Percentiles rank a stretch among this genome's conserved stretches.
Evolutionary conservation across 805 yeast genomes (phyloP).

Genomic region (Deakozyma indianensis): DNA sequence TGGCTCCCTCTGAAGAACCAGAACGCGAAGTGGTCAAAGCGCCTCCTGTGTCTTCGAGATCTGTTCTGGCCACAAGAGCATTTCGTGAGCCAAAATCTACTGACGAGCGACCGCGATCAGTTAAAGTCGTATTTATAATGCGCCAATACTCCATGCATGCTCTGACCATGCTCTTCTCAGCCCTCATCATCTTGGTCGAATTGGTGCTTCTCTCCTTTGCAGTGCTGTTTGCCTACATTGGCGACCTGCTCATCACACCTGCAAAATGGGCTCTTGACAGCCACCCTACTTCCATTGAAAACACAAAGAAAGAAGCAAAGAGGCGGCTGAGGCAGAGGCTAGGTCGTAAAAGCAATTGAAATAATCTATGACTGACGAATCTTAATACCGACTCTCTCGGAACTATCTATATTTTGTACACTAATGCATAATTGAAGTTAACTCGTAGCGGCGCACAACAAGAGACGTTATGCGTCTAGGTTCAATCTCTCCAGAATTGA

Average conservation of each 20-base stretch:
- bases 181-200: neutral
- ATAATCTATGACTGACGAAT: neutral
- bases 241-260: slow-evolving; percentile 3
- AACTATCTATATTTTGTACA: no score
- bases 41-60: neutral
- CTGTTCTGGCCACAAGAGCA: neutral
- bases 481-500: neutral
- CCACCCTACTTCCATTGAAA: neutral
- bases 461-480: neutral
- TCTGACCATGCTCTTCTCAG: neutral
- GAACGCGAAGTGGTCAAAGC: neutral
- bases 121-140: neutral
- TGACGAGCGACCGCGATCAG: neutral
- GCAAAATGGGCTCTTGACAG: neutral
- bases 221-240: slow-evolving; percentile 4
- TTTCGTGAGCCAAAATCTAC: neutral
- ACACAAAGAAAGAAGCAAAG: neutral
- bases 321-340: neutral
- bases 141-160: neutral
- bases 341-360: neutral
- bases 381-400: no score
- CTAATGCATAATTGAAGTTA: neutral
- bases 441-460: neutral
- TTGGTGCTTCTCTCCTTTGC: neutral
- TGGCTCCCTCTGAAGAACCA: neutral